These are phyloP conservation scores for Hypoxylon trugodes DNA, from an alignment of 495 filamentous ascomycete genomes.

Conservation along the genomic window DNA sequence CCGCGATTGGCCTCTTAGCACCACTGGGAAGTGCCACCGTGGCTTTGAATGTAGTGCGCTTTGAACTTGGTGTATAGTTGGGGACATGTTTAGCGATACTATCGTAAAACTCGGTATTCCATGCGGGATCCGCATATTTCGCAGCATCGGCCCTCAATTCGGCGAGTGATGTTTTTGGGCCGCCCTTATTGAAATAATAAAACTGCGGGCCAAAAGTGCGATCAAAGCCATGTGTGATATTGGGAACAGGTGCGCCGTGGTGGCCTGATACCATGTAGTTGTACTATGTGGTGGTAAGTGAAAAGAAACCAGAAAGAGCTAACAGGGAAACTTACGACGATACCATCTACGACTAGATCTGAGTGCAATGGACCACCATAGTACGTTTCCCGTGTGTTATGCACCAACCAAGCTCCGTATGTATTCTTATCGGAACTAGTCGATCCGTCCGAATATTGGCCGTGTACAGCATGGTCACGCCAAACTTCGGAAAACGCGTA, in stretches of 20 bases:
- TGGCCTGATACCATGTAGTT: constrained; percentile 61
- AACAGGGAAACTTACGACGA: constrained; percentile 61
- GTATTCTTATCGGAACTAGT: constrained; percentile 56
- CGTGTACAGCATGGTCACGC: constrained; percentile 63
- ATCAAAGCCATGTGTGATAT: constrained; percentile 67
- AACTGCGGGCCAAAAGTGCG: constrained; percentile 66
- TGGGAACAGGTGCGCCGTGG: constrained; percentile 64
- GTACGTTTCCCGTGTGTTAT: constrained; percentile 68
- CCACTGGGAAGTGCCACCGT: constrained; percentile 54
- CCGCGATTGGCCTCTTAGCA: constrained; percentile 56
- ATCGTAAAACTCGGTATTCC: constrained; percentile 63
- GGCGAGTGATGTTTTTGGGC: constrained; percentile 48
- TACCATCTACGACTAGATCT: constrained; percentile 65
- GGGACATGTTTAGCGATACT: constrained; percentile 61
- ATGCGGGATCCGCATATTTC: constrained; percentile 52
- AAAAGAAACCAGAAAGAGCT: constrained; percentile 8
- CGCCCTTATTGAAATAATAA: constrained; percentile 63
- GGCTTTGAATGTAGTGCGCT: constrained; percentile 54
- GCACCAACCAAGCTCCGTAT: constrained; percentile 65
- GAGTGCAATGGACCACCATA: constrained; percentile 66
- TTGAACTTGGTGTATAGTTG: constrained; percentile 57
- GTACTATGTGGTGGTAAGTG: constrained; percentile 25
- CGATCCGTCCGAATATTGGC: constrained; percentile 61
- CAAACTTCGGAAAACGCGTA: constrained; percentile 63
- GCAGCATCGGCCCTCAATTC: constrained; percentile 56